Evolutionary conservation across 106 monocot genomes (phyloP).

Genomic region (Iris macrosiphon): DNA sequence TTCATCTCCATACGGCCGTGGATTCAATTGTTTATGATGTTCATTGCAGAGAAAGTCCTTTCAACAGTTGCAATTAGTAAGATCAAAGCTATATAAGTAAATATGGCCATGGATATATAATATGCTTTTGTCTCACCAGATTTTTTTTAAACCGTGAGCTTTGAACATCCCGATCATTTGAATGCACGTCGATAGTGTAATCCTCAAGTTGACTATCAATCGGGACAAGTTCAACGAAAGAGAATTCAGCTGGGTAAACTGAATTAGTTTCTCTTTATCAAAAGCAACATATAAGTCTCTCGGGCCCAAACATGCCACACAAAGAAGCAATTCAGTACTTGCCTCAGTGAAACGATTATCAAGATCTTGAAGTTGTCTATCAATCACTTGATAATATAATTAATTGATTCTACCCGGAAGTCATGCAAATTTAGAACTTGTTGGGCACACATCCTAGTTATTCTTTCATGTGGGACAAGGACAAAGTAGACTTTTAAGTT

Average conservation of each 20-base stretch:
- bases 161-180: too few species aligned
- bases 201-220: background rate
- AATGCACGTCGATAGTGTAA: background rate
- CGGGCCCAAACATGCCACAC: background rate
- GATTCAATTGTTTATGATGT: background rate
- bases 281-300: background rate
- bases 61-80: background rate
- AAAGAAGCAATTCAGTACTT: background rate
- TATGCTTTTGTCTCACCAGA: background rate
- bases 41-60: background rate
- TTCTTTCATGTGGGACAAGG: too few species aligned
- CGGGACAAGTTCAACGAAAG: background rate
- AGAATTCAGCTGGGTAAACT: background rate
- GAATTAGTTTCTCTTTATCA: background rate
- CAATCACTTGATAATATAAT: background rate
- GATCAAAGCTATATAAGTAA: background rate
- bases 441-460: background rate
- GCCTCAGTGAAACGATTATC: background rate
- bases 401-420: background rate
- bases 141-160: background rate
- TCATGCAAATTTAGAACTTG: background rate
- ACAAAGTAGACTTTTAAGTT: too few species aligned
- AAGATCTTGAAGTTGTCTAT: background rate
- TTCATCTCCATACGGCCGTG: background rate
- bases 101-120: constrained; percentile 1